Percentiles rank a stretch among this genome's conserved stretches.
phyloP scores from a whole-genome alignment of 805 yeast species.

The Kodamaea fukazawae region DNA sequence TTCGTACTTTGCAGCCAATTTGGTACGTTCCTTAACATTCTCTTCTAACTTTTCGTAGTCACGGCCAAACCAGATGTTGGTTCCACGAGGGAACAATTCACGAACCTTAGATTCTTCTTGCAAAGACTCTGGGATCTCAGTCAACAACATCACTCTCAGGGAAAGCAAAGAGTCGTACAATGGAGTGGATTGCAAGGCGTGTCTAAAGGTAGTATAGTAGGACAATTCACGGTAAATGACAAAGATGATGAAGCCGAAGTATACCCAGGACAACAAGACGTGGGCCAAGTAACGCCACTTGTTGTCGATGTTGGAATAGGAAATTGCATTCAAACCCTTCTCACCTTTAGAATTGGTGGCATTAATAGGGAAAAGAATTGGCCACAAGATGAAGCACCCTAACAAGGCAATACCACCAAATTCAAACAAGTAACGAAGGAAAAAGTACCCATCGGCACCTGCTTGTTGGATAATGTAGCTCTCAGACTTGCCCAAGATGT shows the following conservation, averaged over 20 bases:
- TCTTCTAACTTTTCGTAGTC: slow-evolving; percentile 57
- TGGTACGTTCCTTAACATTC: slow-evolving; percentile 59
- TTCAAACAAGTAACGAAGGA: slow-evolving; percentile 59
- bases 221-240: slow-evolving; percentile 72
- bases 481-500: slow-evolving; percentile 53
- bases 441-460: slow-evolving; percentile 76
- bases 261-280: slow-evolving; percentile 71
- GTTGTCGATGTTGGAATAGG: slow-evolving; percentile 60
- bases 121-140: slow-evolving; percentile 56
- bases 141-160: slow-evolving; percentile 69
- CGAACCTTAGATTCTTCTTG: slow-evolving; percentile 50
- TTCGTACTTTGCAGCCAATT: slow-evolving; percentile 61
- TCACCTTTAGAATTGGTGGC: slow-evolving; percentile 62
- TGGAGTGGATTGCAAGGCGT: slow-evolving; percentile 71
- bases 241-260: slow-evolving; percentile 63
- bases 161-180: slow-evolving; percentile 65
- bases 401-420: slow-evolving; percentile 51
- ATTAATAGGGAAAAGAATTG: slow-evolving; percentile 69
- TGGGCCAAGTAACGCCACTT: slow-evolving; percentile 71
- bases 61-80: slow-evolving; percentile 61
- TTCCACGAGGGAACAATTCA: slow-evolving; percentile 61
- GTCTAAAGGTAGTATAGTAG: slow-evolving; percentile 69
- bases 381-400: slow-evolving; percentile 59
- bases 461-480: slow-evolving; percentile 63
- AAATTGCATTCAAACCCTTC: slow-evolving; percentile 61